Evolutionary conservation across 2,329 filamentous ascomycete species (phyloP).

Genomic region (Microcera coccophila): DNA sequence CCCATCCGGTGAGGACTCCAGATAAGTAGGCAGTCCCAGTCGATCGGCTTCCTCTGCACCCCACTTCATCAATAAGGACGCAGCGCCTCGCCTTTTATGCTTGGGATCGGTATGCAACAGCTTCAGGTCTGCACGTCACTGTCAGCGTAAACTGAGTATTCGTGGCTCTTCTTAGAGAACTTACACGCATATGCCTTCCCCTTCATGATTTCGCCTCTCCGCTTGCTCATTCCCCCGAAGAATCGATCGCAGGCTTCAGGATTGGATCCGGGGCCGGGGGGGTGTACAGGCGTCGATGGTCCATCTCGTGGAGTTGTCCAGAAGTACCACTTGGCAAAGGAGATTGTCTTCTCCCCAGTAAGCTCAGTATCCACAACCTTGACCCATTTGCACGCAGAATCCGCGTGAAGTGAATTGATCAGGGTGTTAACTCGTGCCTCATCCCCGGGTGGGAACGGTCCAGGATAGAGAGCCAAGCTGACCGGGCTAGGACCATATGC

Average conservation of each 20-base stretch:
- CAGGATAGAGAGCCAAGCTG: constrained; percentile 31
- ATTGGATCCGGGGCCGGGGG: constrained; percentile 30
- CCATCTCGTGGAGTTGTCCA: constrained; percentile 23
- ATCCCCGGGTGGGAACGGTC: constrained; percentile 17
- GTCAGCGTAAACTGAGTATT: not conserved
- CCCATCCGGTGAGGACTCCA: constrained; percentile 35
- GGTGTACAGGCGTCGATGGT: constrained; percentile 20
- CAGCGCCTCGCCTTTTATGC: constrained; percentile 36
- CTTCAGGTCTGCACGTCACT: constrained; percentile 30
- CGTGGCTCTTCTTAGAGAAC: too few species aligned
- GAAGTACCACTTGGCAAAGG: constrained; percentile 37
- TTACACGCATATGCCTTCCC: constrained; percentile 35
- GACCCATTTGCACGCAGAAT: constrained; percentile 32
- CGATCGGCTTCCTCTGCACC: constrained; percentile 35
- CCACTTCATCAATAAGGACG: constrained; percentile 32
- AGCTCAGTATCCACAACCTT: constrained; percentile 36
- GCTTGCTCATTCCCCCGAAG: constrained; percentile 29
- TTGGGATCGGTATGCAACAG: constrained; percentile 37
- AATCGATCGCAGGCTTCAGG: constrained; percentile 32
- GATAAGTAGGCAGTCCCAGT: constrained; percentile 33
- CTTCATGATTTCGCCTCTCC: constrained; percentile 29
- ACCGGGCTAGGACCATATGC: constrained; percentile 35
- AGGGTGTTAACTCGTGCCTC: constrained; percentile 22
- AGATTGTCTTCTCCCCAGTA: constrained; percentile 28
- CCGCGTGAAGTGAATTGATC: constrained; percentile 15